These are phyloP conservation scores for Termitomyces bulborhizus DNA, from an alignment of 768 basidiomycete genomes.

Conservation along the genomic window DNA sequence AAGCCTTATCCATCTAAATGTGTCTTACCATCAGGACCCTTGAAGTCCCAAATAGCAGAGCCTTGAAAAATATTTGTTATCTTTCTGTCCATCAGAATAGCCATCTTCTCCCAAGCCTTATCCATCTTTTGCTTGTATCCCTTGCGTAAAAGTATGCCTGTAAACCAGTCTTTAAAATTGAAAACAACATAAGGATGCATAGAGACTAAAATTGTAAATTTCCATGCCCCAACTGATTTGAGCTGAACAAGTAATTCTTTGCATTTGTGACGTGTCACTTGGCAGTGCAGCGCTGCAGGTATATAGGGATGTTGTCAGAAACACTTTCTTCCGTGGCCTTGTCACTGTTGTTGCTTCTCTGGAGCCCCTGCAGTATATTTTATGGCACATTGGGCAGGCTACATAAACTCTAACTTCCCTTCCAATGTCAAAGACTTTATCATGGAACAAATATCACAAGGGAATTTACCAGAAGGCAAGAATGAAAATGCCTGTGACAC, in stretches of 20 bases:
- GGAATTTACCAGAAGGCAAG: neutral
- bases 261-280: neutral
- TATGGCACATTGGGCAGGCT: neutral
- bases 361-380: neutral
- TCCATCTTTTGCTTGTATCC: slow-evolving; percentile 21
- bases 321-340: neutral
- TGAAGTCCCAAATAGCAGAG: too few relatives aligned
- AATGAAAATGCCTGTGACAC: neutral
- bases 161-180: slow-evolving; percentile 22
- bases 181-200: slow-evolving; percentile 17
- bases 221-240: neutral
- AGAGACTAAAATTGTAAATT: slow-evolving; percentile 7
- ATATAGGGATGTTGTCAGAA: neutral
- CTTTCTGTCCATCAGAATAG: too few relatives aligned
- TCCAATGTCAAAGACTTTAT: neutral
- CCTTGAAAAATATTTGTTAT: too few relatives aligned
- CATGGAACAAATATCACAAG: neutral
- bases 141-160: slow-evolving; percentile 14
- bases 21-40: too few relatives aligned
- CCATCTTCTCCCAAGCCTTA: neutral
- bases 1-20: slow-evolving; percentile 13
- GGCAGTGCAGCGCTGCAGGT: slow-evolving; percentile 10
- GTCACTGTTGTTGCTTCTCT: too few relatives aligned
- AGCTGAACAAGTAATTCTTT: slow-evolving; percentile 1
- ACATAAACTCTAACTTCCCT: neutral